A percentile compares a stretch with the other conserved stretches of the same genome.
These are phyloP conservation scores for Rhodotorula sp. DNA, from an alignment of 1,284 basidiomycete species.

Conservation along the genomic window DNA sequence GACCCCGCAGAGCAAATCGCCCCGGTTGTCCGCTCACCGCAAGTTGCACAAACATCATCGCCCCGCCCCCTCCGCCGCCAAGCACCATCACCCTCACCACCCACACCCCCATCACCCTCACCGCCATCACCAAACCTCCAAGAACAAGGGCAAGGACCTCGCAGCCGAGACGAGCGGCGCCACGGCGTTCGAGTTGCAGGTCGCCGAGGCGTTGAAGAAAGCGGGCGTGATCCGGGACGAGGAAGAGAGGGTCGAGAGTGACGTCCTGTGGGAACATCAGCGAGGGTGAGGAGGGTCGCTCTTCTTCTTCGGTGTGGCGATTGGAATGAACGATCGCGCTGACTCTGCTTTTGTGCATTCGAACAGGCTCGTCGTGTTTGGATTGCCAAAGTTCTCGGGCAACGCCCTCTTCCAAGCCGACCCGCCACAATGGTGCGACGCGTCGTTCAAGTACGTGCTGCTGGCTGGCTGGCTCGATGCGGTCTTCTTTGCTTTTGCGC, in stretches of 20 bases:
- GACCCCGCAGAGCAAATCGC: too few species aligned
- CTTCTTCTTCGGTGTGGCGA: too few species aligned
- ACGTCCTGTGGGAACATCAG: constrained; percentile 37
- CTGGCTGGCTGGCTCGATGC: not conserved
- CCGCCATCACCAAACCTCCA: constrained; percentile 1
- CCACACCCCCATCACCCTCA: not conserved
- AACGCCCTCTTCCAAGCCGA: constrained; percentile 33
- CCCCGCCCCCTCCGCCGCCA: not conserved
- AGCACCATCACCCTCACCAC: not conserved
- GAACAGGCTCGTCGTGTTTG: constrained; percentile 34
- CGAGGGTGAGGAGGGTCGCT: constrained; percentile 26
- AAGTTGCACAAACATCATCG: too few species aligned
- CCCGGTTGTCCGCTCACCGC: too few species aligned
- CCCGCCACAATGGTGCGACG: constrained; percentile 29
- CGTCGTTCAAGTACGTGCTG: constrained; percentile 3
- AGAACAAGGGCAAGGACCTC: not conserved
- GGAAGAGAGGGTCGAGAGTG: constrained; percentile 21
- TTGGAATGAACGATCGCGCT: not conserved
- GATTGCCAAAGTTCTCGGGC: constrained; percentile 35
- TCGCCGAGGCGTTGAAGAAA: constrained; percentile 13
- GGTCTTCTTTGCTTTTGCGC: too few species aligned
- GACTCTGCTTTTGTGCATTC: rapidly evolving
- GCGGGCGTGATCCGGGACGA: constrained; percentile 20
- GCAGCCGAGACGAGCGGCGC: not conserved
- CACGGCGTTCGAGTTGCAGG: constrained; percentile 5